Base-by-base conservation (phyloP, 192 early-diverging fungal species). In the Gaertneriomyces sp. region DNA sequence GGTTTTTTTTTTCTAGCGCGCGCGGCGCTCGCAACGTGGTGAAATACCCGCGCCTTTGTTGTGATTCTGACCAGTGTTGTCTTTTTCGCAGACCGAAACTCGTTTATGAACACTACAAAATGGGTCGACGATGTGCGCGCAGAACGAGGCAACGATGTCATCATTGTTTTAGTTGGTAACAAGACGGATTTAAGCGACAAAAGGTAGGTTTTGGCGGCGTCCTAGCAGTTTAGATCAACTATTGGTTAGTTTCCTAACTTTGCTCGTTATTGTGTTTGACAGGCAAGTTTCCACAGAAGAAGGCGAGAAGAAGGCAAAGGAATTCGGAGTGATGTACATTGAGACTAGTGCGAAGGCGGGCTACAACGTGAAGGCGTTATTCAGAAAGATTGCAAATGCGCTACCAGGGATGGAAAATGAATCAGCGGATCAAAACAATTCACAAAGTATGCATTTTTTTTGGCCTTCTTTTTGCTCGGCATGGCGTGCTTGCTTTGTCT, bases 101-200 rank as follows among this genome's bases (percentile, higher is more conserved):
- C 95, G 9, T 99, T 99, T 81, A 81, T 87, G 71, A 95, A 96
- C 81, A 97, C 95, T 14, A 81, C 89, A 49, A 98, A 97, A 74
- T 99, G 97, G 97, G 92, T 99, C 58, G 97, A 99, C 63, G 94
- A 98, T 79, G 95, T 99, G 25, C 89, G 95, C 11, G 93, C 93
- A 25, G 97, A 99, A 82, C 89, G 97, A 60, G 97, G 97, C 16
- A 88, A 90, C 68, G 95, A 99, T 69, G 97, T 99, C 4, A 92
- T 99, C 47, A 97, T 99, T 73, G 95, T 99, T 39, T 76, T 99
- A 12, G 94, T 98, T 11, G 97, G 95, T 19, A 99, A 99, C 86
- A 99, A 99, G 81, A 97, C 94, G 4, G 97, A 99, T 78, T 79
- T 99, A 69, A 91, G 85, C 73, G 97, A 98, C 46, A 95, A 93